These are phyloP conservation scores for Leishmania major DNA, from an alignment of 208 protist species.

Conservation along the genomic window DNA sequence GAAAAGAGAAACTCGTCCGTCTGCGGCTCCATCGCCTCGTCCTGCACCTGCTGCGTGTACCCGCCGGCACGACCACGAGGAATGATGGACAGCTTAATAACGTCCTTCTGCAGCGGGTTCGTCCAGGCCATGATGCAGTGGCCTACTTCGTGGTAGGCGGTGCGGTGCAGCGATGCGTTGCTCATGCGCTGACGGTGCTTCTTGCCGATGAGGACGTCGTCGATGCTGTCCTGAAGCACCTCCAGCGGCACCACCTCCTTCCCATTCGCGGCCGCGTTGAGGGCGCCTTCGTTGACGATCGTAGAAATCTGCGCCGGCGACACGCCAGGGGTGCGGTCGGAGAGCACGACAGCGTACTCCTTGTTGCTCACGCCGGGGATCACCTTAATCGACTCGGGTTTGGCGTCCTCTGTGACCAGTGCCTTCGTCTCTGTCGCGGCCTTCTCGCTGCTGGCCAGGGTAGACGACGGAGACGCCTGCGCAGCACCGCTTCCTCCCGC, in stretches of 20 bases:
- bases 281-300: conserved; percentile 97
- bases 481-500: neutral
- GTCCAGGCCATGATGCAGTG: conserved; percentile 96
- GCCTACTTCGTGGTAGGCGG: conserved; percentile 98
- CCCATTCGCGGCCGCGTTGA: conserved; percentile 84
- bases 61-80: conserved; percentile 88
- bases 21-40: conserved; percentile 89
- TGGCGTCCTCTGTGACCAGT: conserved; percentile 38
- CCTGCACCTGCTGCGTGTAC: conserved; percentile 93
- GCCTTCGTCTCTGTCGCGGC: conserved; percentile 5
- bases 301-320: conserved; percentile 96
- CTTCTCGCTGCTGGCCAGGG: neutral
- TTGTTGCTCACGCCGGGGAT: conserved; percentile 84
- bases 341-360: conserved; percentile 67
- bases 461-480: neutral
- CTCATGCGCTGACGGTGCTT: conserved; percentile 94
- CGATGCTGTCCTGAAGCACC: conserved; percentile 86
- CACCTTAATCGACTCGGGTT: conserved; percentile 58
- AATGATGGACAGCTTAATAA: conserved; percentile 94
- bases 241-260: conserved; percentile 76
- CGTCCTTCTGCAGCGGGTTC: conserved; percentile 87
- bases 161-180: conserved; percentile 75
- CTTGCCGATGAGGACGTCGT: conserved; percentile 94
- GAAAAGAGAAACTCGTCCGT: conserved; percentile 90
- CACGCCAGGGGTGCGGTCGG: conserved; percentile 92